Percentiles rank a stretch among this genome's conserved stretches.
Conservation (phyloP, 73 alveolate genomes). For the Effrenium voratum region DNA sequence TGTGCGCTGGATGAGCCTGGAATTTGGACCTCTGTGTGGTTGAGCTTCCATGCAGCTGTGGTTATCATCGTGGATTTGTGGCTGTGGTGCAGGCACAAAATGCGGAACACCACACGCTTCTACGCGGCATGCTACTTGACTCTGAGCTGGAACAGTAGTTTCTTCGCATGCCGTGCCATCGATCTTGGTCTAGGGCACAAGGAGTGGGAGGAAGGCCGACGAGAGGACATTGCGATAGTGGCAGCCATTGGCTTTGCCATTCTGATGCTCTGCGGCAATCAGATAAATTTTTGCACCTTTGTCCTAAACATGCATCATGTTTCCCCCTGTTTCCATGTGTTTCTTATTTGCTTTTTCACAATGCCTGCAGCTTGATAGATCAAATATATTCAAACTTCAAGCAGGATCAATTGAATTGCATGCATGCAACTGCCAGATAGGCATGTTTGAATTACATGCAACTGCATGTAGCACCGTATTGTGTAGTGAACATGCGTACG, state of each 20-base stretch:
- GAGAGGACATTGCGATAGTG: constrained; percentile 10
- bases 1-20: constrained; percentile 3
- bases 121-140: not conserved
- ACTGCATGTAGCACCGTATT: too few relatives aligned
- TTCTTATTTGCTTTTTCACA: too few relatives aligned
- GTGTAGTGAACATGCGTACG: too few relatives aligned
- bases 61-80: not conserved
- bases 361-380: too few relatives aligned
- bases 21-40: constrained; percentile 56
- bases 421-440: too few relatives aligned
- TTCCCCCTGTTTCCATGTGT: too few relatives aligned
- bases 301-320: too few relatives aligned
- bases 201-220: constrained; percentile 84
- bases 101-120: not conserved
- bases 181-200: constrained; percentile 14
- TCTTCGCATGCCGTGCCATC: constrained; percentile 55
- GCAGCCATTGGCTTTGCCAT: constrained; percentile 15
- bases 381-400: too few relatives aligned
- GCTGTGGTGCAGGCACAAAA: not conserved
- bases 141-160: constrained; percentile 30
- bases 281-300: too few relatives aligned
- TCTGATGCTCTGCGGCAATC: constrained; percentile 27
- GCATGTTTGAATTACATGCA: too few relatives aligned
- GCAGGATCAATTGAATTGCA: too few relatives aligned
- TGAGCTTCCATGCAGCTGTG: constrained; percentile 12